phyloP scores from a whole-genome alignment of 352 stramenopile genomes.

The Globisporangium viniferum region DNA sequence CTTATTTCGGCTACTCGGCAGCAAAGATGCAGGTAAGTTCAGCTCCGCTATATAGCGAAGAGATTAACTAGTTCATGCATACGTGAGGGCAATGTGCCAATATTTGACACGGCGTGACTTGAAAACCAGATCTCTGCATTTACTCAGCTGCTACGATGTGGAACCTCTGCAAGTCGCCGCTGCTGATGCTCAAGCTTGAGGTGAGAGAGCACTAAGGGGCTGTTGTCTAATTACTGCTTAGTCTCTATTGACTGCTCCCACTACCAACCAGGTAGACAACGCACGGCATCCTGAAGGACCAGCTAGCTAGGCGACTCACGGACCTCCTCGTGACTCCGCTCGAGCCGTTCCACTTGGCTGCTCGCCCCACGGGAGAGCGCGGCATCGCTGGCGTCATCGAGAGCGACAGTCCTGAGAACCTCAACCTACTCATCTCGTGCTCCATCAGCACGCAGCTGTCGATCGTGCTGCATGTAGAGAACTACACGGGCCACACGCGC shows the following conservation, averaged over 20 bases:
- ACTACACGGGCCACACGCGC: constrained; percentile 41
- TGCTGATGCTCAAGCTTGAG: constrained; percentile 70
- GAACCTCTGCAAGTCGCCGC: constrained; percentile 67
- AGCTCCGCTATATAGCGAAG: neutral
- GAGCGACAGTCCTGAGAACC: constrained; percentile 48
- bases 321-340: constrained; percentile 50
- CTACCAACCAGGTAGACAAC: constrained; percentile 31
- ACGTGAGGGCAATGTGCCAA: neutral
- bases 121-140: constrained; percentile 30
- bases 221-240: no score
- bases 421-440: constrained; percentile 50
- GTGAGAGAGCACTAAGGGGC: constrained; percentile 8
- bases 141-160: constrained; percentile 56
- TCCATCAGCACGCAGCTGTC: constrained; percentile 42
- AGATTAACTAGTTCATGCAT: neutral
- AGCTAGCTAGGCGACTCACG: constrained; percentile 47
- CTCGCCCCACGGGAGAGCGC: constrained; percentile 42
- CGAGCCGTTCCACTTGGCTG: constrained; percentile 40
- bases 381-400: constrained; percentile 45
- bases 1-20: constrained; percentile 48
- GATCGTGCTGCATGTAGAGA: constrained; percentile 55
- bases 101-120: neutral
- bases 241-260: neutral
- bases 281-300: constrained; percentile 59
- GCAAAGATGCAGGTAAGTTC: constrained; percentile 27